Conservation (phyloP, 495 filamentous ascomycete species). For the Aspergillus leporis region DNA sequence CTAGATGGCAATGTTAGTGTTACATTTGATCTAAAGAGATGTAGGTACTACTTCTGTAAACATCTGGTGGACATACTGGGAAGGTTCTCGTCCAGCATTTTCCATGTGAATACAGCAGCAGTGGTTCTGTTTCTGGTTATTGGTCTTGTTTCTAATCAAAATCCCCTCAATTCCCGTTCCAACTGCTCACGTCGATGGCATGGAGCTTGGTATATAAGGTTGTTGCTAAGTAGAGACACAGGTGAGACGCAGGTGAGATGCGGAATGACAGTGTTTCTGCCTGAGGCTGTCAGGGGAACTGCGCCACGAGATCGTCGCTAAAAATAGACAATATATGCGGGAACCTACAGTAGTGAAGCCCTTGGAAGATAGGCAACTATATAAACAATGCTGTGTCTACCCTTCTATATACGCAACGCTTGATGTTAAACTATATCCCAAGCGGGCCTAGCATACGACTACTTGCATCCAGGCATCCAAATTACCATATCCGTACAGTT, state of each 20-base stretch:
- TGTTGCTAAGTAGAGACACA: not conserved
- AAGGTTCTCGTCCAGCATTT: conserved; percentile 93
- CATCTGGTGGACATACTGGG: conserved; percentile 59
- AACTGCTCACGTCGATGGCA: not conserved
- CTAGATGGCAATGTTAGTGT: conserved; percentile 40
- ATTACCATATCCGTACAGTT: not conserved
- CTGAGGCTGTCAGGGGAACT: conserved; percentile 9
- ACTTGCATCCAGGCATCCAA: not conserved
- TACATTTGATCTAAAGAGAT: conserved; percentile 22
- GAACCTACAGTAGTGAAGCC: conserved; percentile 1
- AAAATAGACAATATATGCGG: conserved; percentile 19
- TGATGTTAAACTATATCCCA: not conserved
- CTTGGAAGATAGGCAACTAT: conserved; percentile 1
- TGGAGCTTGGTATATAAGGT: conserved; percentile 1
- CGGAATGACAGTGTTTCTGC: not conserved
- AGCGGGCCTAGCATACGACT: not conserved
- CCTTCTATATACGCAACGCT: not conserved
- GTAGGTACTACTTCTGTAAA: conserved; percentile 22
- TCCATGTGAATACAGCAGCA: not conserved
- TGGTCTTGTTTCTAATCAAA: not conserved
- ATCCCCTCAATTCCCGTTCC: not conserved
- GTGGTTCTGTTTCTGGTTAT: not conserved
- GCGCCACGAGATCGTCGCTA: conserved; percentile 21
- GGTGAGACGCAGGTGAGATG: conserved; percentile 10
- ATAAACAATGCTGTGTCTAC: not conserved